Conservation (phyloP, 345 rosid genomes). For the Syzygium oleosum region DNA sequence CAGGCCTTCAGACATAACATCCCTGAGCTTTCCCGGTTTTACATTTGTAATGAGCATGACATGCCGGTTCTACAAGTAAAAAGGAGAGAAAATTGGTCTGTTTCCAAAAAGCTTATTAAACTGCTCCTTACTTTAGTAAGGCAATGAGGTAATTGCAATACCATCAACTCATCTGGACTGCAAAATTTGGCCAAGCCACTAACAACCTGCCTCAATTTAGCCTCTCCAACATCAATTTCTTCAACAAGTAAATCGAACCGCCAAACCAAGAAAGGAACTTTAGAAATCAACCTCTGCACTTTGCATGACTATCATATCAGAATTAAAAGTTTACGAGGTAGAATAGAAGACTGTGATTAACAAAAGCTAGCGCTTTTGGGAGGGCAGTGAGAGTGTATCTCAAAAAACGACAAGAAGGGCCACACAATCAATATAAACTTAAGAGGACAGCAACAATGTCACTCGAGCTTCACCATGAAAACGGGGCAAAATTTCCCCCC, state of each 20-base stretch:
- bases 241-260: constrained; percentile 81
- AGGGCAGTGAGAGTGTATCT: constrained; percentile 2
- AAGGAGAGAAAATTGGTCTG: constrained; percentile 3
- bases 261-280: neutral
- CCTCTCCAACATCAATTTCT: constrained; percentile 91
- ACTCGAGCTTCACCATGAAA: no score
- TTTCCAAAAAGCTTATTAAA: neutral
- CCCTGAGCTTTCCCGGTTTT: constrained; percentile 96
- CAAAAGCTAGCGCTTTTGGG: neutral
- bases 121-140: neutral
- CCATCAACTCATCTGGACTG: constrained; percentile 74
- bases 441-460: no score
- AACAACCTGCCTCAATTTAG: constrained; percentile 86
- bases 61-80: constrained; percentile 58
- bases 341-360: neutral
- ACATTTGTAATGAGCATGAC: constrained; percentile 89
- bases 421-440: no score
- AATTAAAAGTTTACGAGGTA: neutral
- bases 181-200: constrained; percentile 95
- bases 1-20: constrained; percentile 92
- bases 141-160: constrained; percentile 14
- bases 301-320: neutral
- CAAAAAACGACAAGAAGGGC: neutral
- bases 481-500: no score
- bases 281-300: neutral